A percentile compares a stretch with the other conserved stretches of the same genome.
Conservation (phyloP, 2,329 filamentous ascomycete genomes). For the Cadophora malorum region DNA sequence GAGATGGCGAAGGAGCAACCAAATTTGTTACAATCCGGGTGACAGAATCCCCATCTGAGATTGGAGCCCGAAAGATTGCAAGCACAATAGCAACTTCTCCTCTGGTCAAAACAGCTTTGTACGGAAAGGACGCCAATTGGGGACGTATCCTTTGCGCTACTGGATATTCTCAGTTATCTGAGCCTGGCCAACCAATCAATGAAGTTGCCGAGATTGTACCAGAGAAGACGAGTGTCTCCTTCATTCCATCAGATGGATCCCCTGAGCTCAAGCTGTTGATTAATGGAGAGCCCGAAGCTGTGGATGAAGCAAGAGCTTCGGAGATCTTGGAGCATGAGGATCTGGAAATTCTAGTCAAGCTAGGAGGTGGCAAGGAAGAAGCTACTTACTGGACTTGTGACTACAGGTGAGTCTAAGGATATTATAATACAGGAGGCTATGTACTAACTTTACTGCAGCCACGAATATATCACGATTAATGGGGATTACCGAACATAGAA, state of each 20-base stretch:
- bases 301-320: conserved; percentile 78
- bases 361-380: conserved; percentile 73
- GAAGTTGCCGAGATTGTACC: conserved; percentile 70
- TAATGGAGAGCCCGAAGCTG: conserved; percentile 78
- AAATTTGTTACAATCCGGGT: conserved; percentile 97
- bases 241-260: conserved; percentile 79
- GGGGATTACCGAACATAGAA: conserved; percentile 68
- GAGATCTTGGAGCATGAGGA: conserved; percentile 81
- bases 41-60: conserved; percentile 71
- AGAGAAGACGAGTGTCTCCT: conserved; percentile 77
- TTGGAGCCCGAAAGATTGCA: conserved; percentile 79
- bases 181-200: conserved; percentile 61
- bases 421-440: not conserved
- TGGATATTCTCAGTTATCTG: conserved; percentile 74
- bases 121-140: conserved; percentile 98
- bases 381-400: conserved; percentile 86
- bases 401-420: conserved; percentile 69
- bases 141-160: conserved; percentile 94
- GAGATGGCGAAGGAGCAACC: conserved; percentile 95
- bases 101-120: conserved; percentile 95
- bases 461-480: conserved; percentile 72
- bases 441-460: conserved; percentile 48
- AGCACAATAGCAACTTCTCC: conserved; percentile 89
- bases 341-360: conserved; percentile 75
- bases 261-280: conserved; percentile 78